Base-by-base conservation (phyloP, 768 basidiomycete species). In the Holtermanniella nyarrowii region DNA sequence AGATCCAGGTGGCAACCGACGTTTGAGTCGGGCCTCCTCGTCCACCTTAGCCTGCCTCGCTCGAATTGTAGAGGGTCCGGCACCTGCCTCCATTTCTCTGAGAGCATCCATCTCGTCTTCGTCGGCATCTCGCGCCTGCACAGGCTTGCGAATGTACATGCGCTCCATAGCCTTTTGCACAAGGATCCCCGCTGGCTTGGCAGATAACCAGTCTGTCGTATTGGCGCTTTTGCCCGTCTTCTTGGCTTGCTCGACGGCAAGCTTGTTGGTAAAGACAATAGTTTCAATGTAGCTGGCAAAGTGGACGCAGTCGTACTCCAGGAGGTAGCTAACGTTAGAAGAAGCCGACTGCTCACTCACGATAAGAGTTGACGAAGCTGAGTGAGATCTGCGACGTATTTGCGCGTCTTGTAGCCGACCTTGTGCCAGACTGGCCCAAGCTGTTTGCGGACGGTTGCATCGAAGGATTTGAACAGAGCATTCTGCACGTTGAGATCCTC, bases 371-470 rank as follows among this genome's bases (percentile, higher is more conserved):
- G 81, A 0, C 95, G 78, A 0, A 99, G 77, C 1, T 83, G 84
- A 0, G 85, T 82, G 16, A 99, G 79, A 67, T 97, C 93, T 46
- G 77, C 80, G 7, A 96, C 88, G 11, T 97, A 80, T 54, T 90
- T 87, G 60, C 87, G 89, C 3, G 91, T 97, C 54, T 80, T 84
- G 0, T 87, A 82, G 0, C 89, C 89, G 23, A 93, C 91, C 72
- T 89, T 88, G 71, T 97, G 90, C 93, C 95, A 97, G 5, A 95
- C 84, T 0, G 89, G 78, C 69, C 95, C 88, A 5, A 97, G 79
- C 62, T 91, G 88, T 26, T 81, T 79, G 2, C 91, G 81, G 2
- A 96, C 89, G 46, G 93, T 78, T 18, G 79, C 74, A 63, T 96
- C 91, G 63, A 97, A 99, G 1, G 86, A 88, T 26, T 82, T 81